Base-by-base conservation (phyloP, 371 early-diverging fungal genomes). In the Mortierella sp. region DNA sequence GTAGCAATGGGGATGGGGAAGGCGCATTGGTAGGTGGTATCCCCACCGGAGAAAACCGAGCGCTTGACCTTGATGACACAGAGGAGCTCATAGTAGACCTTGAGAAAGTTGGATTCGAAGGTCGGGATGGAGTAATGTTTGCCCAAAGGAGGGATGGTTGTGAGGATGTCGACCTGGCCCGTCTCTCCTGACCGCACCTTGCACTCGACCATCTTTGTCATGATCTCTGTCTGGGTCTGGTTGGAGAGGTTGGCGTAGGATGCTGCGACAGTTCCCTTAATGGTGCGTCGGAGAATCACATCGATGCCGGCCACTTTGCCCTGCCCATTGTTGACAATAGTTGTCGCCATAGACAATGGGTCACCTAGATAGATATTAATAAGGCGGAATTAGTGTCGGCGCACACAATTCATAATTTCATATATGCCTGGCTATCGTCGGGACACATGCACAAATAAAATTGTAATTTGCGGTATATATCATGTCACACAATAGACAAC, bases 51-150 rank as follows among this genome's bases (percentile, higher is more conserved):
- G 53, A 83, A 83, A 39, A 83, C 84, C 0, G 79, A 79, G 13
- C 84, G 76, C 44, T 83, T 83, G 48, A 83, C 71, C 16, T 73
- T 72, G 64, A 83, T 19, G 22, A 76, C 64, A 40, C 76, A 79
- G 19, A 79, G 19, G 41, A 83, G 69, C 48, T 83, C 84, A 37
- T 83, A 83, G 22, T 70, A 83, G n/a, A 83, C 73, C 71, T 83
- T 83, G 39, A 83, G 64, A 50, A 83, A 83, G 63, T 83, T 83
- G 79, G 84, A 79, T 39, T 83, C 84, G 45, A 83, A 83, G 0
- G 84, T 83, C 0, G 84, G 84, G 34, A 83, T 53, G 37, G 78
- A 77, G 14, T 55, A 70, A 10, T 63, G 16, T 55, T 68, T 73
- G 26, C 80, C 68, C 64, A 76, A 65, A 0, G 79, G 84, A 7